A percentile compares a stretch with the other conserved stretches of the same genome.
phyloP scores from a whole-genome alignment of 371 early-diverging fungal species.

The Saksenaea vasiformis region DNA sequence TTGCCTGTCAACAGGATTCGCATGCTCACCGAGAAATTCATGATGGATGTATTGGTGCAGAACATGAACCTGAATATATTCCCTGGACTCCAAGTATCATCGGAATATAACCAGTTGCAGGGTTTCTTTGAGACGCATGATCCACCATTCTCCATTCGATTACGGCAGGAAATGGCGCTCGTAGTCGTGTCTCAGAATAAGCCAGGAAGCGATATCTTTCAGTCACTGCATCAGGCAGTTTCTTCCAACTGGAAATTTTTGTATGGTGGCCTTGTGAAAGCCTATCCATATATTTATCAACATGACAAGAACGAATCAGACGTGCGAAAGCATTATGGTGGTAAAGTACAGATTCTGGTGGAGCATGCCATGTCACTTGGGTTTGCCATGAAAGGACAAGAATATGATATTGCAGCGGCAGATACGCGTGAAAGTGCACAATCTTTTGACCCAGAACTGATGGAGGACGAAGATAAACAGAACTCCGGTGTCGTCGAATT shows the following conservation, averaged over 20 bases:
- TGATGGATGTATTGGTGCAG: conserved; percentile 52
- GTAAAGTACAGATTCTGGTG: conserved; percentile 31
- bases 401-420: conserved; percentile 47
- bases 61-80: conserved; percentile 38
- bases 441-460: conserved; percentile 33
- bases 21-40: conserved; percentile 52
- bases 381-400: conserved; percentile 48
- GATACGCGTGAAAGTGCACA: conserved; percentile 44
- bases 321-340: conserved; percentile 32
- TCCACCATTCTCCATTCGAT: conserved; percentile 19
- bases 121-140: conserved; percentile 28
- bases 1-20: conserved; percentile 50
- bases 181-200: conserved; percentile 20
- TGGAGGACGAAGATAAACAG: conserved; percentile 42
- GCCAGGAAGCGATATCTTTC: conserved; percentile 26
- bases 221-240: conserved; percentile 25
- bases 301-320: conserved; percentile 32
- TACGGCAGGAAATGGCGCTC: conserved; percentile 41
- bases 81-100: conserved; percentile 34
- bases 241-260: conserved; percentile 40
- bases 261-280: conserved; percentile 39
- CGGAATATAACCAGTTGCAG: conserved; percentile 20
- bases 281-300: conserved; percentile 38
- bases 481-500: conserved; percentile 35
- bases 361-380: conserved; percentile 42